Percentiles rank a stretch among this genome's conserved stretches.
These are phyloP conservation scores for Tuctoria greenei DNA, from an alignment of 176 grass and related monocot species.

Conservation along the genomic window DNA sequence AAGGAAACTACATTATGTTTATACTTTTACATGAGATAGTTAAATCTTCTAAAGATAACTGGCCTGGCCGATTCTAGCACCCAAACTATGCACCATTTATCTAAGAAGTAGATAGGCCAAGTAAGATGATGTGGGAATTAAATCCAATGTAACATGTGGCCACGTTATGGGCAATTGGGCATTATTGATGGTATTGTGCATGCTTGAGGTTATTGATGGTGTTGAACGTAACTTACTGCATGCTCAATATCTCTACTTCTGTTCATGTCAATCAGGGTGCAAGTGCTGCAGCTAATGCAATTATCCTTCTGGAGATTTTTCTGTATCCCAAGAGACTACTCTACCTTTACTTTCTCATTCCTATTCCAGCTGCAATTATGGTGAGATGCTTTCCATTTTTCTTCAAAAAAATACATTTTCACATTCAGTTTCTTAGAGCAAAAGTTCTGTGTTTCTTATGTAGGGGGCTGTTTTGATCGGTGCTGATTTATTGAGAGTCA, in stretches of 20 bases:
- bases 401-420: background rate
- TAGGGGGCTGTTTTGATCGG: slow-evolving; percentile 76
- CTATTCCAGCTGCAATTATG: slow-evolving; percentile 74
- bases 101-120: slow-evolving; percentile 2
- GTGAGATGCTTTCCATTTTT: slow-evolving; percentile 43
- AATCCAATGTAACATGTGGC: slow-evolving; percentile 7
- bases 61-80: slow-evolving; percentile 20
- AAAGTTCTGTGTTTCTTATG: slow-evolving; percentile 31
- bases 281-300: slow-evolving; percentile 91
- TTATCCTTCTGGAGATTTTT: slow-evolving; percentile 81
- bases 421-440: slow-evolving; percentile 5
- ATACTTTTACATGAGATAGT: slow-evolving; percentile 20
- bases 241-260: slow-evolving; percentile 27
- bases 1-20: background rate
- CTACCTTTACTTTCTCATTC: slow-evolving; percentile 76
- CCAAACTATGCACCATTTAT: background rate
- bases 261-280: slow-evolving; percentile 63
- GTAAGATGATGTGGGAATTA: slow-evolving; percentile 18
- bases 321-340: slow-evolving; percentile 67
- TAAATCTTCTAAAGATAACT: background rate
- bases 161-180: background rate
- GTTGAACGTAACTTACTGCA: background rate
- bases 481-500: slow-evolving; percentile 63
- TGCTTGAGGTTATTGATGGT: background rate
- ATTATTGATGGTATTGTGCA: background rate